Base-by-base conservation (phyloP, 306 rosid genomes). In the Trifolium pratense region DNA sequence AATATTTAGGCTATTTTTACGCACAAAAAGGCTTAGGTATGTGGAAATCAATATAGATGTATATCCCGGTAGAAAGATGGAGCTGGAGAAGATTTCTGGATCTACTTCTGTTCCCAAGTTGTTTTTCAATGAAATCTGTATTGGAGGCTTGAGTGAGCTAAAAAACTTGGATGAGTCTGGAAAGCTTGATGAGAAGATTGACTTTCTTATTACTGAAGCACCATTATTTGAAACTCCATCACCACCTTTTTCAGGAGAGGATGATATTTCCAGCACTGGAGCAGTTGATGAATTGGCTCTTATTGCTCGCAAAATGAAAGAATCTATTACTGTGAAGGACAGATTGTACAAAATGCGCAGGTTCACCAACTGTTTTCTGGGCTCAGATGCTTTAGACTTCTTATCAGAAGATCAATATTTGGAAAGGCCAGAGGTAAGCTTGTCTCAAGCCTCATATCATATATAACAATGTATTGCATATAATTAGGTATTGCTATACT, bases 191-290 rank as follows among this genome's bases (percentile, higher is more conserved):
- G 97, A 88, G 83, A 93, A 93, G 87, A 87, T 93, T 80, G 94
- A 91, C 73, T 91, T 81, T 83, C 80, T 93, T 62, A 75, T 89
- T 23, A 39, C 26, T 45, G 97, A 91, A 86, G 81, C 85, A 49
- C 91, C 98, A 15, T 73, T 93, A 49, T 77, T 67, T 42, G 87
- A 86, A 75, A 88, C 92, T 21, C 92, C 92, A 65, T 76, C 87
- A 64, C 98, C 94, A 0, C 98, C 98, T 57, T 86, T 88, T 82
- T 80, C 98, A 62, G 98, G 94, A 59, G 98, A 91, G 87, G 98
- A 89, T 76, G 98, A 89, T 68, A 72, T 39, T 66, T 87, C 92
- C 68, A 82, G 36, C 71, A 78, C 78, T 65, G 97, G 90, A 74
- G 83, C 80, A 78, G 68, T 75, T 62, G 97, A 93, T 85, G 98